Base-by-base conservation (phyloP, 805 yeast species). In the Wickerhamiella siamensis region DNA sequence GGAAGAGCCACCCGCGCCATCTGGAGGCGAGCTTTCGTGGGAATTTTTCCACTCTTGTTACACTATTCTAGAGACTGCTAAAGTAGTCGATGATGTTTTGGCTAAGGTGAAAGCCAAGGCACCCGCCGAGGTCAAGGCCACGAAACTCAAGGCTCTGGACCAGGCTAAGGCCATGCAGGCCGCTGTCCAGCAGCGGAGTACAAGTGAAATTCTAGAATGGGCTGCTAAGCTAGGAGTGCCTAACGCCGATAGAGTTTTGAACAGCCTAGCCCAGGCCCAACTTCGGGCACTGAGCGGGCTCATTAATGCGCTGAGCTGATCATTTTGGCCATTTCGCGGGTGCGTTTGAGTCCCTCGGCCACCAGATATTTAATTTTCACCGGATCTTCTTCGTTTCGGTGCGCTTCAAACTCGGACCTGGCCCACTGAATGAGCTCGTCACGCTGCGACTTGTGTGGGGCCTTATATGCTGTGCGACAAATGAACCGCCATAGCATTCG, bases 341-440 rank as follows among this genome's bases (percentile, higher is more conserved):
- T 53, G 34, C 62, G 48, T 43, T 58, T 57, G 6, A 57, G 51
- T 5, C 65, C 65, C 5, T 51, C 57, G 14, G 61, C 44, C 1
- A 60, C 58, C 14, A 55, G 47, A 40, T 52, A 61, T 26, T 52
- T 46, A 39, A 59, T 60, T 36, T 58, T 49, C 12, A 44, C 53
- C 3, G 56, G 54, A 38, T 60, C 63, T 0, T 54, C 44, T 36
- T 50, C 61, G 15, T 50, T 33, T 20, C 45, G 40, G 43, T 59
- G 49, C 10, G 47, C 43, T 4, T 51, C 48, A 43, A 61, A 61
- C 44, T 61, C 65, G 2, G 53, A 36, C 3, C 62, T 46, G 16
- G 65, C 65, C 60, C 60, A 61, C 8, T 33, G 22, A 2, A 60
- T 44, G 16, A 61, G 50, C 36, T 61, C 63, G 2, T 38, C 40